These are phyloP conservation scores for Phytophthora fragariae DNA, from an alignment of 352 stramenopile species.

Conservation along the genomic window DNA sequence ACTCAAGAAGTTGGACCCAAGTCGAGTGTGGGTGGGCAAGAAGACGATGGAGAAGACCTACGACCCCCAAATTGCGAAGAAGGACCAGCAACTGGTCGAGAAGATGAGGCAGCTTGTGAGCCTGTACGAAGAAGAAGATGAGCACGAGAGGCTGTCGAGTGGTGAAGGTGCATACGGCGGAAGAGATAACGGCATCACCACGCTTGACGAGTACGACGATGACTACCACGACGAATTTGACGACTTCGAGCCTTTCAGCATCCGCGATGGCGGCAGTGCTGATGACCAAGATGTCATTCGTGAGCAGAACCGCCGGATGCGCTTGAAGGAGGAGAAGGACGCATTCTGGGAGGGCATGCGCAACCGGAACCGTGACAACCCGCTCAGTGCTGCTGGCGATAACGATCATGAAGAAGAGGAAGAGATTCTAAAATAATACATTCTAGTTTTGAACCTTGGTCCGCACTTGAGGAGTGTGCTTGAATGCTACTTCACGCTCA, in stretches of 20 bases:
- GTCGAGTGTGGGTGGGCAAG: slow-evolving; percentile 71
- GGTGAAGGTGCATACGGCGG: slow-evolving; percentile 3
- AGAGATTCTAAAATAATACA: no score
- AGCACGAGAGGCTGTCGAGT: slow-evolving; percentile 24
- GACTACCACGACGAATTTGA: slow-evolving; percentile 91
- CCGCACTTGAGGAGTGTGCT: no score
- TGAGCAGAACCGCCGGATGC: slow-evolving; percentile 60
- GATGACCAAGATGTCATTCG: slow-evolving; percentile 66
- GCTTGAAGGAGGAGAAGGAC: slow-evolving; percentile 65
- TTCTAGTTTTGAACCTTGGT: no score
- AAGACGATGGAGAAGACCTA: slow-evolving; percentile 66
- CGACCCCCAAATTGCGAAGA: slow-evolving; percentile 60
- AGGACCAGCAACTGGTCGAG: slow-evolving; percentile 50
- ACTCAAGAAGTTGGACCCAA: slow-evolving; percentile 56
- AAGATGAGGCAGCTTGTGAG: slow-evolving; percentile 64
- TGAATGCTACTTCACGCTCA: no score
- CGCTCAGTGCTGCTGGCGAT: not conserved
- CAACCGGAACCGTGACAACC: slow-evolving; percentile 57
- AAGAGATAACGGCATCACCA: slow-evolving; percentile 28
- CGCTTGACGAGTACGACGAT: slow-evolving; percentile 77
- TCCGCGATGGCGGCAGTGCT: slow-evolving; percentile 49
- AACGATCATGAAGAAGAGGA: no score
- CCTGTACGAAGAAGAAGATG: slow-evolving; percentile 62
- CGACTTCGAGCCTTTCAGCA: slow-evolving; percentile 77
- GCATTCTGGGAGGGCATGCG: slow-evolving; percentile 79